These are phyloP conservation scores for Paramecium pentaurelia DNA, from an alignment of 73 alveolate species.

Conservation along the genomic window DNA sequence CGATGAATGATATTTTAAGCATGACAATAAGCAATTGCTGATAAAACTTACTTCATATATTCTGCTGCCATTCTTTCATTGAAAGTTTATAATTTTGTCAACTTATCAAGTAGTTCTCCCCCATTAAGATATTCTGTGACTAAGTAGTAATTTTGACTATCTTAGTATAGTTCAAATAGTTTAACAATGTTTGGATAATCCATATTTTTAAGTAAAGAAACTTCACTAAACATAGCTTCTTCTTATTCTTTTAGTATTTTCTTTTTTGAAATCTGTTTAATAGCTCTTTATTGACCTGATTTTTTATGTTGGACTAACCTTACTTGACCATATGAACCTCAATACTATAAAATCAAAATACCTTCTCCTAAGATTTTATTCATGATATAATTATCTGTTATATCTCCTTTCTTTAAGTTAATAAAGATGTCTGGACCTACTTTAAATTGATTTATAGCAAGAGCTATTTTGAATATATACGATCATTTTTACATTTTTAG, in stretches of 20 bases:
- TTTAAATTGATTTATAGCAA: not conserved
- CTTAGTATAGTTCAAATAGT: constrained; percentile 60
- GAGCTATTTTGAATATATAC: not conserved
- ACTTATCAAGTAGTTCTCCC: constrained; percentile 82
- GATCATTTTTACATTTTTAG: not conserved
- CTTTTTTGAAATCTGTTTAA: not conserved
- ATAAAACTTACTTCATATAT: constrained; percentile 75
- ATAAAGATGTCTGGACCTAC: constrained; percentile 40
- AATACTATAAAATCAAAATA: not conserved
- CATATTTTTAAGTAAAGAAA: not conserved
- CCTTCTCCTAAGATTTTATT: constrained; percentile 44
- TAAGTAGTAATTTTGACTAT: constrained; percentile 44
- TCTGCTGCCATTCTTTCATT: constrained; percentile 83
- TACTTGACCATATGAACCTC: constrained; percentile 47
- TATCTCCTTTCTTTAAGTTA: constrained; percentile 8
- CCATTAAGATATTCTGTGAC: constrained; percentile 75
- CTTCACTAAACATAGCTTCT: constrained; percentile 31
- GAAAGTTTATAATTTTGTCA: constrained; percentile 65
- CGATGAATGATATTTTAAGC: constrained; percentile 81
- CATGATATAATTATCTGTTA: not conserved
- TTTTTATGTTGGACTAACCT: constrained; percentile 34
- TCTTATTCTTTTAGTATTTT: constrained; percentile 28
- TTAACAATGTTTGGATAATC: constrained; percentile 66
- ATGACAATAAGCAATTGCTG: constrained; percentile 88
- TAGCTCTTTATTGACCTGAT: not conserved